Percentiles rank a stretch among this genome's conserved stretches.
Conservation (phyloP, 495 filamentous ascomycete species). For the Neurospora cerealis region DNA sequence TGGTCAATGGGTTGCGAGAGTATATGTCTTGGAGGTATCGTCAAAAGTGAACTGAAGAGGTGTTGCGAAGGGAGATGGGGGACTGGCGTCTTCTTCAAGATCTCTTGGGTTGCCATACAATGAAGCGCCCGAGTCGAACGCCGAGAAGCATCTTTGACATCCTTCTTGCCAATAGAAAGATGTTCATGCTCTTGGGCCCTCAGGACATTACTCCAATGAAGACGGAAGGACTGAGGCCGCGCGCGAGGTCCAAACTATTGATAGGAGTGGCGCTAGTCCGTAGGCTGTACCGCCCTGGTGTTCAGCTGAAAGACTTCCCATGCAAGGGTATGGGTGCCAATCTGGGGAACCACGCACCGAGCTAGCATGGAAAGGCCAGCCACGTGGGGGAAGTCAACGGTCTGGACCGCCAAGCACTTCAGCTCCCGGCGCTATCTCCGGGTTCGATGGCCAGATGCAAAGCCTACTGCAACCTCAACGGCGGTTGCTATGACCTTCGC, state of each 20-base stretch:
- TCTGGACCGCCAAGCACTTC: background rate
- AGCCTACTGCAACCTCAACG: background rate
- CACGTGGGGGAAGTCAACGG: background rate
- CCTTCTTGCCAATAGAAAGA: background rate
- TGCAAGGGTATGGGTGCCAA: background rate
- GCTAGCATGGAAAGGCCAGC: background rate
- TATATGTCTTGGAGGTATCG: background rate
- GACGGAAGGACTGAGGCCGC: background rate
- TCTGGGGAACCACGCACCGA: background rate
- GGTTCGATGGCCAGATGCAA: background rate
- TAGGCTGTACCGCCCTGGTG: background rate
- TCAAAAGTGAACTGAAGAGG: background rate
- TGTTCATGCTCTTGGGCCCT: background rate
- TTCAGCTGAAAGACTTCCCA: background rate
- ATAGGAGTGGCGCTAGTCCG: background rate
- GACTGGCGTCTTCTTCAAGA: background rate
- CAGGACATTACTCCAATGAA: background rate
- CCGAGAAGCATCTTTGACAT: background rate
- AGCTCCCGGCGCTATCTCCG: background rate
- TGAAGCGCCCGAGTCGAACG: background rate
- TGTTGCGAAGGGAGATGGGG: background rate
- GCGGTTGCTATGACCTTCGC: background rate
- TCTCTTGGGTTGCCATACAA: background rate
- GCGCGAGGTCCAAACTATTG: background rate
- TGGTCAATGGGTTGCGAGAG: background rate